phyloP scores from a whole-genome alignment of 257 asterid species.

The Solanum neorickii region DNA sequence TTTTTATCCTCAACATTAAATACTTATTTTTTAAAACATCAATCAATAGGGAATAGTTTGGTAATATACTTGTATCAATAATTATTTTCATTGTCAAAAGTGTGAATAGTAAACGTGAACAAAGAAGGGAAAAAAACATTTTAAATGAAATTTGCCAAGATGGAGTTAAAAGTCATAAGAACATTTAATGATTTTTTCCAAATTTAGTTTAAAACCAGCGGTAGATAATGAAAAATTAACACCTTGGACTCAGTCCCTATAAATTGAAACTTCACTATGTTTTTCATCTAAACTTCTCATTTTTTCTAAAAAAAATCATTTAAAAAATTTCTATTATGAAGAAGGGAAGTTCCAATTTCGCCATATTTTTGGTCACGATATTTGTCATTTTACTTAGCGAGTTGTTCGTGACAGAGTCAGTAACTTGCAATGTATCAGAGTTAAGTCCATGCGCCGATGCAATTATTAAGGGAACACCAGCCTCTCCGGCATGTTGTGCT shows the following conservation, averaged over 20 bases:
- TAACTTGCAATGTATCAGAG: background rate
- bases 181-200: background rate
- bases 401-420: background rate
- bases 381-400: background rate
- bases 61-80: too few relatives aligned
- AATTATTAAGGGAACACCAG: background rate
- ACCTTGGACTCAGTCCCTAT: background rate
- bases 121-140: background rate
- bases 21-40: background rate
- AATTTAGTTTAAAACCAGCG: background rate
- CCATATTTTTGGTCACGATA: background rate
- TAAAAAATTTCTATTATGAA: background rate
- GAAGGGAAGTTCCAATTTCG: background rate
- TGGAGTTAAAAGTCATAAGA: background rate
- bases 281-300: background rate
- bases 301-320: background rate
- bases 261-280: background rate
- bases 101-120: background rate
- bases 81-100: background rate
- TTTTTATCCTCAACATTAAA: background rate
- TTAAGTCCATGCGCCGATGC: conserved; percentile 8
- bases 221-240: background rate
- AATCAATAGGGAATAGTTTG: too few relatives aligned
- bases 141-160: background rate
- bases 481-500: conserved; percentile 4